Evolutionary conservation across 495 filamentous ascomycete genomes (phyloP).

Genomic region (Hypoxylon fuscum): DNA sequence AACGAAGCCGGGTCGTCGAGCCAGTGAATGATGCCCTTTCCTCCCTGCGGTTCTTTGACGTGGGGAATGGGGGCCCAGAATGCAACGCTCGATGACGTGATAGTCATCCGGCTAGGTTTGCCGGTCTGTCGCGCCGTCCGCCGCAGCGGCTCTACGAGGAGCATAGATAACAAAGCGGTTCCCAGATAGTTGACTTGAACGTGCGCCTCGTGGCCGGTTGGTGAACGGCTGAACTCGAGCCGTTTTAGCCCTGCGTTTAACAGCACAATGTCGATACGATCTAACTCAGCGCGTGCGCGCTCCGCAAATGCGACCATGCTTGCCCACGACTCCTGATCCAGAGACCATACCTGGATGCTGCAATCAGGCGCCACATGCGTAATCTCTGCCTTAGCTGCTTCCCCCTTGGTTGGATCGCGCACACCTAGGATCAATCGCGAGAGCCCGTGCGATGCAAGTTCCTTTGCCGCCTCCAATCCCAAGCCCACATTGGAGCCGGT

Average conservation of each 20-base stretch:
- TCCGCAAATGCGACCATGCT: conserved; percentile 52
- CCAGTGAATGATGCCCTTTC: conserved; percentile 48
- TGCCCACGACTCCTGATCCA: conserved; percentile 60
- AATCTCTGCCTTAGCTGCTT: conserved; percentile 56
- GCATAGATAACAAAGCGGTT: conserved; percentile 28
- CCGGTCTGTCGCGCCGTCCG: conserved; percentile 41
- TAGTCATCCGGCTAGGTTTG: conserved; percentile 49
- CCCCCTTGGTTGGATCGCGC: conserved; percentile 51
- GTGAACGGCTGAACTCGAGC: conserved; percentile 29
- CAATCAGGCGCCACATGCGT: conserved; percentile 45
- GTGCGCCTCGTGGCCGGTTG: conserved; percentile 55
- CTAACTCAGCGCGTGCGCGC: conserved; percentile 41
- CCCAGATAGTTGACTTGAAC: conserved; percentile 56
- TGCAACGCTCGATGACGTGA: conserved; percentile 51
- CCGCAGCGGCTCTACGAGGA: conserved; percentile 42
- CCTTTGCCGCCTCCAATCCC: conserved; percentile 59
- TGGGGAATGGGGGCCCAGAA: conserved; percentile 40
- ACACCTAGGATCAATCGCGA: conserved; percentile 57
- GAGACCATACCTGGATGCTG: conserved; percentile 57
- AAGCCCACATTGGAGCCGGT: conserved; percentile 64
- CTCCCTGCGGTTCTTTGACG: conserved; percentile 45
- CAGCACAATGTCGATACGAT: conserved; percentile 53
- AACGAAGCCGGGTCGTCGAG: conserved; percentile 53
- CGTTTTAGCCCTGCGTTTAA: conserved; percentile 57
- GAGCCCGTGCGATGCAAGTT: conserved; percentile 53